Base-by-base conservation (phyloP, 805 yeast genomes). In the Cyberlindnera mycetangii region DNA sequence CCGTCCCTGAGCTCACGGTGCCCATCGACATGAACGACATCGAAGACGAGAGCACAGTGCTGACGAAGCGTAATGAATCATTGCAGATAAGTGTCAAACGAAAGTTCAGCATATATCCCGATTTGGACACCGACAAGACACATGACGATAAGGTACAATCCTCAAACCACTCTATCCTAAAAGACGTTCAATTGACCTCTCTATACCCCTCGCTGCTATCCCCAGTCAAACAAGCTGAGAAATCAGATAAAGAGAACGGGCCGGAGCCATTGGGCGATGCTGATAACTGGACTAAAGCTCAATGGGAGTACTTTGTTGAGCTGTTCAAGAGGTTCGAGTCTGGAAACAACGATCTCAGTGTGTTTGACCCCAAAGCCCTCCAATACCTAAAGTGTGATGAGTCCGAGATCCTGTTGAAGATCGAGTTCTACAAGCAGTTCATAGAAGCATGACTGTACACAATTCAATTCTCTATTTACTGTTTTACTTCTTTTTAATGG, bases 1-100 rank as follows among this genome's bases (percentile, higher is more conserved):
- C 51, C 3, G 48, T 54, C 6, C 61, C 61, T 4, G 58, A 58
- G 30, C 38, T 57, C 7, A 54, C 60, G 7, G 54, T 53, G 2
- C 30, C 52, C 14, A 32, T 50, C 20, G 45, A 44, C 14, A 35
- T 39, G 17, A 35, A 41, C 20, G 36, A 35, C 4, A 33, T 35
- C 11, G 16, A 25, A 5, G 44, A 46, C 16, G 37, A 35, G 14
- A 41, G 42, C 17, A 37, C 44, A 6, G 31, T 41, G 21, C 16
- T 41, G 32, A 39, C 25, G 3, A 33, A 4, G 27, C 38, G n/a
- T 16, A 18, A 28, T 27, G 37, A 20, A 5, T 19, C 19, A 11
- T 3, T 8, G 28, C 34, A 42, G 19, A 19, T 15, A 18, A 30
- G 25, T 10, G 4, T 14, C 12, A 42, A 32, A 18, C 15, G 27